Percentiles rank a stretch among this genome's conserved stretches.
Conservation (phyloP, 139 green algal species). For the Chlamydomonas applanata region DNA sequence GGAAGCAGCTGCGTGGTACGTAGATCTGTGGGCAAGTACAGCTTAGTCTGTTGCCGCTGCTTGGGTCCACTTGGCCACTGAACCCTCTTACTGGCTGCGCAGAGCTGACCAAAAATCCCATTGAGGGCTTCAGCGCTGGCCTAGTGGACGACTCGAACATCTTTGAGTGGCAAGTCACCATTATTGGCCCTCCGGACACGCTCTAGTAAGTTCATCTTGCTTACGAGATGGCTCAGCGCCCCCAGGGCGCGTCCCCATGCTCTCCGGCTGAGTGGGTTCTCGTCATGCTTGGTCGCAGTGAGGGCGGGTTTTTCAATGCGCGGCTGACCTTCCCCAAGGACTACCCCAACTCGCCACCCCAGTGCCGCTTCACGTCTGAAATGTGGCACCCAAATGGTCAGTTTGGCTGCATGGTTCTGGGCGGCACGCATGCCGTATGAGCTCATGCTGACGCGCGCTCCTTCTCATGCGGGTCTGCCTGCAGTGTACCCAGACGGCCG, state of each 20-base stretch:
- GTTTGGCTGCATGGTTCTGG: background rate
- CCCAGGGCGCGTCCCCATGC: background rate
- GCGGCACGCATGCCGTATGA: background rate
- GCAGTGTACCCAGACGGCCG: slow-evolving; percentile 93
- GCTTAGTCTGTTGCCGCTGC: background rate
- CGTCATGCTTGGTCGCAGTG: slow-evolving; percentile 48
- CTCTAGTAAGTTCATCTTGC: slow-evolving; percentile 78
- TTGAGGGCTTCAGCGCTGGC: slow-evolving; percentile 98
- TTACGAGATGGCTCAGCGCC: background rate
- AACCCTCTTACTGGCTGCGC: slow-evolving; percentile 20
- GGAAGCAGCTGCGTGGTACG: slow-evolving; percentile 92
- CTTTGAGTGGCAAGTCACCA: slow-evolving; percentile 97
- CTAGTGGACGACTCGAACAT: slow-evolving; percentile 96
- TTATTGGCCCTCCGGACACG: slow-evolving; percentile 97
- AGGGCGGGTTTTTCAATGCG: slow-evolving; percentile 99
- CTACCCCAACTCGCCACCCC: slow-evolving; percentile 95
- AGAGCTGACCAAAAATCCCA: slow-evolving; percentile 95
- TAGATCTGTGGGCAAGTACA: background rate
- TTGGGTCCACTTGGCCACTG: background rate
- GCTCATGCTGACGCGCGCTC: background rate
- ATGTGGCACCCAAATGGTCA: slow-evolving; percentile 98
- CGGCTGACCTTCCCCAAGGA: slow-evolving; percentile 94
- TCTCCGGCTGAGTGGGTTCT: background rate
- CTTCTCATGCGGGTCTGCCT: no score
- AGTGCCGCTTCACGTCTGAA: slow-evolving; percentile 94